Evolutionary conservation across 768 basidiomycete species (phyloP).

Genomic region (Pleurotus eryngii): DNA sequence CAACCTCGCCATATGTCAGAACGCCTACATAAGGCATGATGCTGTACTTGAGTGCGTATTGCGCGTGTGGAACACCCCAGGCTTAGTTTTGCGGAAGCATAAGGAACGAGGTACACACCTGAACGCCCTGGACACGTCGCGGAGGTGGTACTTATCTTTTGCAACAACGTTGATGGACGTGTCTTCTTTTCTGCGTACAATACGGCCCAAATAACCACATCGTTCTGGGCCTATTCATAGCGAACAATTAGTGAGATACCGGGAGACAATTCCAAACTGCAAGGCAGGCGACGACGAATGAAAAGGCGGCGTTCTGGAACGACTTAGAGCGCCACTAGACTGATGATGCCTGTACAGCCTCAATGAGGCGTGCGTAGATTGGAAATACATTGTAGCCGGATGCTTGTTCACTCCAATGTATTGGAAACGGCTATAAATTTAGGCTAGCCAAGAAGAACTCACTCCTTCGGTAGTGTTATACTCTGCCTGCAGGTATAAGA

Average conservation of each 20-base stretch:
- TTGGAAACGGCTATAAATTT: not conserved
- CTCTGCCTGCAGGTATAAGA: conserved; percentile 82
- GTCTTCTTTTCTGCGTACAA: conserved; percentile 77
- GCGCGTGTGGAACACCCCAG: conserved; percentile 57
- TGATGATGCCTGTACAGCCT: not conserved
- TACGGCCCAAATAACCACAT: conserved; percentile 89
- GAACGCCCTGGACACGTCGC: conserved; percentile 71
- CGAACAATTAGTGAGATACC: not conserved
- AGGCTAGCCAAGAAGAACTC: conserved; percentile 24
- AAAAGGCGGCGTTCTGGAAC: not conserved
- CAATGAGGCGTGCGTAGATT: not conserved
- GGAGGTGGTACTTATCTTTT: conserved; percentile 84
- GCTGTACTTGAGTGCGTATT: conserved; percentile 82
- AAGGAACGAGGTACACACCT: conserved; percentile 44
- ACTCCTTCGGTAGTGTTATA: conserved; percentile 62
- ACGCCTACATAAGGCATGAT: conserved; percentile 87
- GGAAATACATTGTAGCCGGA: not conserved
- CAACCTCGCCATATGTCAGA: conserved; percentile 75
- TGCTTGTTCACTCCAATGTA: not conserved
- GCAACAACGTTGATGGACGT: conserved; percentile 61
- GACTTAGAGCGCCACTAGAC: conserved; percentile 6
- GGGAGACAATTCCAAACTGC: not conserved
- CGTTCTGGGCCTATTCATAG: conserved; percentile 53
- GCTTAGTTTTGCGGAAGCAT: conserved; percentile 7
- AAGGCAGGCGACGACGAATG: not conserved